Base-by-base conservation (phyloP, 2,329 filamentous ascomycete species). In the Talaromyces sp. region DNA sequence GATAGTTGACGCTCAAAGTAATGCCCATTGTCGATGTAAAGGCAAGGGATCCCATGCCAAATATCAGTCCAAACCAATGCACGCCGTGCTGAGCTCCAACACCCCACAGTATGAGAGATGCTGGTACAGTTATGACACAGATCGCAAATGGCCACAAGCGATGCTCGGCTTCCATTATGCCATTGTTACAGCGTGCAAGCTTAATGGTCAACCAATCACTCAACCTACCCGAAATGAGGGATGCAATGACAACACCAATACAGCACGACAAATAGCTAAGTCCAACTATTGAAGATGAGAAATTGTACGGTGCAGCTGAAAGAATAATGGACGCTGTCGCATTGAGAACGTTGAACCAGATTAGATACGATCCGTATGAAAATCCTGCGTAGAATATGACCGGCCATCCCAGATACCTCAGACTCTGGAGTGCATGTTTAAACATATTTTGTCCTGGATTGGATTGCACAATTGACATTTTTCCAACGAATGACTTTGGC, bases 1-100 rank as follows among this genome's bases (percentile, higher is more conserved):
- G 66, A 48, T 80, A 80, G 60, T 78, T 78, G 56, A 79, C 73
- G 52, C 75, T 77, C 19, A 79, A 69, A 0, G 76, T 76, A 22
- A 78, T 72, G 1, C 77, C 78, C 22, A 71, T 73, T 1, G 76
- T 74, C 62, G 75, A 76, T 14, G 76, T 75, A 65, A 78, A 76
- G 2, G 78, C 78, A 33, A 81, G 73, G 39, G 79, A 70, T 63
- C 74, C 76, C 78, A 82, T 80, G 2, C 77, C 78, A 27, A 80
- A 75, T 22, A 80, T 72, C 5, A 81, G 71, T 0, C 79, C 76
- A 50, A 82, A 65, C 63, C 63, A 65, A 45, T 65, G 63, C 19
- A 65, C 39, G 8, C 76, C 72, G 58, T 80, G 77, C 0, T 78
- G 77, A 3, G 79, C 79, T 4, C 77, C 78, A 0, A 81, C 77